A percentile compares a stretch with the other conserved stretches of the same genome.
phyloP scores from a whole-genome alignment of 2,329 filamentous ascomycete species.

The Claviceps sp. region DNA sequence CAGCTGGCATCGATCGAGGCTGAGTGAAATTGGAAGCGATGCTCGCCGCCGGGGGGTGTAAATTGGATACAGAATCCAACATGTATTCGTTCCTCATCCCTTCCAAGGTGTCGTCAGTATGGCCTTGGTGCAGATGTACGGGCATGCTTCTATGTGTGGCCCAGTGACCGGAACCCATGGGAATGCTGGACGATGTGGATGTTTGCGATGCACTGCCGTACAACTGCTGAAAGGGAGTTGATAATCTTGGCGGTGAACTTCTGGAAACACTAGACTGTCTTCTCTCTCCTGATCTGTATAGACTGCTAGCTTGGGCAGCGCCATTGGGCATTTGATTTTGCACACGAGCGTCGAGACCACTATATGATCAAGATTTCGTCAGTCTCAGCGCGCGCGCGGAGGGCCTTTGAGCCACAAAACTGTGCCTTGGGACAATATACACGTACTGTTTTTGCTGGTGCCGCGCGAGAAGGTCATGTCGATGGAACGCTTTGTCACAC shows the following conservation, averaged over 20 bases:
- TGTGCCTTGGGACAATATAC: not conserved
- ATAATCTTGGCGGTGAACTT: constrained; percentile 6
- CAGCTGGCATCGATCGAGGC: constrained; percentile 12
- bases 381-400: not conserved
- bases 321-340: not conserved
- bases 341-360: constrained; percentile 12
- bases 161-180: constrained; percentile 13
- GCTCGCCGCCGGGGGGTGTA: constrained; percentile 8
- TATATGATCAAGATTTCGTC: constrained; percentile 1
- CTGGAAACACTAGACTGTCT: constrained; percentile 10
- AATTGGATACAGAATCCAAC: constrained; percentile 8
- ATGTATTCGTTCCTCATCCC: constrained; percentile 12
- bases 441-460: constrained; percentile 32
- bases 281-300: constrained; percentile 4
- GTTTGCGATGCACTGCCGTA: constrained; percentile 5
- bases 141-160: constrained; percentile 5
- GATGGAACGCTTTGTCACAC: constrained; percentile 44
- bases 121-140: constrained; percentile 6
- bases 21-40: constrained; percentile 11
- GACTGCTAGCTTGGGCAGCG: not conserved
- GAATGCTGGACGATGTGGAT: constrained; percentile 5
- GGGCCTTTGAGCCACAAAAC: not conserved
- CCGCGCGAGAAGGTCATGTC: constrained; percentile 45
- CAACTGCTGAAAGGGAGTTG: constrained; percentile 5
- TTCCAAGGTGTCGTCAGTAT: constrained; percentile 11